Base-by-base conservation (phyloP, 2,329 filamentous ascomycete genomes). In the Juglanconis sp. region DNA sequence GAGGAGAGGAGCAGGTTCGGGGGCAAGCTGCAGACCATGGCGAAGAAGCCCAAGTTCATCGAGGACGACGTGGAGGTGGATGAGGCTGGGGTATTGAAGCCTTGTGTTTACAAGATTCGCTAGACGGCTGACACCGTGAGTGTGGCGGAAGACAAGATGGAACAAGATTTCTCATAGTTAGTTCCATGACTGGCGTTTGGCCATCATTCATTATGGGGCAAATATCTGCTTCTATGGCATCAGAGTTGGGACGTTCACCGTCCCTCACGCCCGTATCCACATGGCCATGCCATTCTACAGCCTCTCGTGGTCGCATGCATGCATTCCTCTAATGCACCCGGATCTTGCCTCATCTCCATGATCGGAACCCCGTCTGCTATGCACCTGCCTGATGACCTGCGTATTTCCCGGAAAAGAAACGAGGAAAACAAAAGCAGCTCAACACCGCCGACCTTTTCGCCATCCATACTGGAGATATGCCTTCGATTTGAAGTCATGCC, bases 71-170 rank as follows among this genome's bases (percentile, higher is more conserved):
- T 84, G 63, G 86, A 87, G 65, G 81, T 80, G 5, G 86, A 88
- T 66, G 91, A 88, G 71, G 77, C 78, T 56, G 76, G 72, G 36
- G 81, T 94, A 59, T 75, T 99, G 67, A 98, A 98, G 80, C 95
- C 95, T 17, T 98, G 95, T 77, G 87, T 98, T 63, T 98, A 98
- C 76, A 98, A 98, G 79, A 84, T 93, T 66, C 85, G 94, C 68
- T 96, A 81, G 71, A 24, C 51, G 38, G 38, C 46, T 11, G 52
- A 30, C 35, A 36, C 30, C 31, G 10, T 31, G 36, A 17, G 11
- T 31, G 15, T 15, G 5, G 7, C 13, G 15, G 8, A 24, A 5
- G 42, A 32, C 46, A 51, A 24, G 30, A 31, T 24, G 31, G 9
- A 3, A 30, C 44, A 24, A 3, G 4, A 13, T 30, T 17, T 53